Conservation (phyloP, 805 yeast species). For the Zygosaccharomyces lentus region DNA sequence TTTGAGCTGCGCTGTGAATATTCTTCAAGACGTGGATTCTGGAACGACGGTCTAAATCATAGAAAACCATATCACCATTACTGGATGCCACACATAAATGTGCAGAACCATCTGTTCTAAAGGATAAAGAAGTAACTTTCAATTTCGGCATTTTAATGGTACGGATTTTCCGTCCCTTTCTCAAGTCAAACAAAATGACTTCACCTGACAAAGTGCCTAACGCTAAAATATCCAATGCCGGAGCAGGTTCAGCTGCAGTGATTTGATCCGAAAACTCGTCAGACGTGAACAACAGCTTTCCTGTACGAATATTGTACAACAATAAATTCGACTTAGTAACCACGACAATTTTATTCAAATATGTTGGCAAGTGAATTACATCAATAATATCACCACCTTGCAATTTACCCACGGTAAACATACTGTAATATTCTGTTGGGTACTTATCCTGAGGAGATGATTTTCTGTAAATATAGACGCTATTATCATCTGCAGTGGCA, state of each 20-base stretch:
- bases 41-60: conserved; percentile 67
- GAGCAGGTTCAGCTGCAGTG: conserved; percentile 73
- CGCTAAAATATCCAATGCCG: conserved; percentile 80
- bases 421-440: conserved; percentile 63
- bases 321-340: conserved; percentile 64
- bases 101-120: conserved; percentile 85
- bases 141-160: conserved; percentile 43
- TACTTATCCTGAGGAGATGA: conserved; percentile 35
- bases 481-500: conserved; percentile 45
- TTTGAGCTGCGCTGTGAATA: conserved; percentile 67
- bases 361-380: conserved; percentile 77
- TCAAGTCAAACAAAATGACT: conserved; percentile 61
- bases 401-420: conserved; percentile 51
- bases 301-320: conserved; percentile 72
- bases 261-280: conserved; percentile 52
- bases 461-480: conserved; percentile 53
- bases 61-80: conserved; percentile 80
- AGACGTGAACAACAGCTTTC: conserved; percentile 60
- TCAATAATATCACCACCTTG: conserved; percentile 61
- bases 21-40: conserved; percentile 71
- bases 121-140: conserved; percentile 58
- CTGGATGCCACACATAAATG: conserved; percentile 76
- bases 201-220: conserved; percentile 70
- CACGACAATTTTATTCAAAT: conserved; percentile 80
- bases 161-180: conserved; percentile 54